These are phyloP conservation scores for Vitis hybrid DNA, from an alignment of 177 flowering plant genomes.

Conservation along the genomic window DNA sequence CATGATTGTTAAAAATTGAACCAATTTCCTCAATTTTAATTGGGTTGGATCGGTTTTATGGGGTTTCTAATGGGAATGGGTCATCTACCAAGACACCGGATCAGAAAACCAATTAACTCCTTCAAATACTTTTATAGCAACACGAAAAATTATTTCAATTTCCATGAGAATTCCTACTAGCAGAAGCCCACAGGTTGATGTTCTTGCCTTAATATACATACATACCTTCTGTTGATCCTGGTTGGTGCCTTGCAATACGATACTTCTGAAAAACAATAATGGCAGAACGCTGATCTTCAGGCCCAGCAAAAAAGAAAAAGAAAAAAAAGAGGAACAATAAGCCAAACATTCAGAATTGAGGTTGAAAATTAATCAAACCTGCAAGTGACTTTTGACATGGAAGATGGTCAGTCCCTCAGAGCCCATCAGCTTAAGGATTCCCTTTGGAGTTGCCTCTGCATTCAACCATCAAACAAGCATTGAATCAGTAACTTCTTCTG, in stretches of 20 bases:
- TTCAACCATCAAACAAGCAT: background rate
- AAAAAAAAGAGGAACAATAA: too few relatives aligned
- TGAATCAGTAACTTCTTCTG: background rate
- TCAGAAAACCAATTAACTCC: too few relatives aligned
- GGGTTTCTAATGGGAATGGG: too few relatives aligned
- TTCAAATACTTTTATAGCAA: too few relatives aligned
- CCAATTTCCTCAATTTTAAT: too few relatives aligned
- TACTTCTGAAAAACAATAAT: slow-evolving; percentile 9
- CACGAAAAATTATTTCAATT: too few relatives aligned
- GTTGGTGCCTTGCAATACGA: slow-evolving; percentile 13
- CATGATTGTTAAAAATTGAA: too few relatives aligned
- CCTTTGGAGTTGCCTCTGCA: slow-evolving; percentile 20
- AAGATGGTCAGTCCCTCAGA: slow-evolving; percentile 14
- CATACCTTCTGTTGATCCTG: slow-evolving; percentile 15
- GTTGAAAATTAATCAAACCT: background rate
- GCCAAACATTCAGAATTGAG: background rate
- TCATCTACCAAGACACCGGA: too few relatives aligned
- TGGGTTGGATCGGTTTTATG: too few relatives aligned
- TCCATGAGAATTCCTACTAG: background rate
- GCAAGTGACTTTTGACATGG: slow-evolving; percentile 25
- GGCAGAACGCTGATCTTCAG: background rate
- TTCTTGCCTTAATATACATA: background rate
- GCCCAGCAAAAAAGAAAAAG: background rate
- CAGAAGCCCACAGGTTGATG: background rate
- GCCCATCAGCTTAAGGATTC: slow-evolving; percentile 19